phyloP scores from a whole-genome alignment of 2,329 filamentous ascomycete genomes.

The Thelonectria rubi region DNA sequence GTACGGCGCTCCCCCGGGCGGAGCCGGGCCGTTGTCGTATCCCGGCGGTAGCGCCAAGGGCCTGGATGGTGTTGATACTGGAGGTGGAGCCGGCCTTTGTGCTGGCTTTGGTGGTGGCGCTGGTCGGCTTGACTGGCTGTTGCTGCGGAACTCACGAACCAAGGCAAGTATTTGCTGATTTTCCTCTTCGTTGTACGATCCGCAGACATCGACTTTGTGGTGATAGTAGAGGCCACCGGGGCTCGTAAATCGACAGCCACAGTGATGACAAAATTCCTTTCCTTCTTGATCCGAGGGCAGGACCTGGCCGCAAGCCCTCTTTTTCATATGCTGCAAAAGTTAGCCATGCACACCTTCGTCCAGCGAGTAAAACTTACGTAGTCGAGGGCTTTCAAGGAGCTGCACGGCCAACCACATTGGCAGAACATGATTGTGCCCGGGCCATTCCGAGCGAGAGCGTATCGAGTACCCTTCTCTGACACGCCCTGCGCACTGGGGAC shows the following conservation, averaged over 20 bases:
- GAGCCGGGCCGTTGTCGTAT: too few species aligned
- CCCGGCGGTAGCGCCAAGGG: background rate
- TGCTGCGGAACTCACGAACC: constrained; percentile 23
- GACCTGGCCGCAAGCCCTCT: constrained; percentile 38
- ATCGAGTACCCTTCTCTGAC: background rate
- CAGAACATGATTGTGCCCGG: constrained; percentile 41
- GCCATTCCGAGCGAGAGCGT: background rate
- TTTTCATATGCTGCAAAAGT: constrained; percentile 43
- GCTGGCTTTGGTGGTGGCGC: background rate
- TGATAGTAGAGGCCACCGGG: constrained; percentile 57
- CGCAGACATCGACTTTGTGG: constrained; percentile 55
- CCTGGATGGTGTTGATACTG: background rate
- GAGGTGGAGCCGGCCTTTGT: background rate
- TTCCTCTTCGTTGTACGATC: constrained; percentile 45
- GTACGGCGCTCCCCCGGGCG: constrained; percentile 55
- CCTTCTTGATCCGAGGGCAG: constrained; percentile 27
- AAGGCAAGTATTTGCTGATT: constrained; percentile 25
- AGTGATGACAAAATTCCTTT: constrained; percentile 55
- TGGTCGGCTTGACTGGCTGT: background rate
- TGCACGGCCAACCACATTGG: constrained; percentile 49
- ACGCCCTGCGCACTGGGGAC: background rate
- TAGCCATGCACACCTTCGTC: constrained; percentile 10
- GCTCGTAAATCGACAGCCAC: constrained; percentile 55
- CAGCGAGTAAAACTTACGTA: constrained; percentile 42
- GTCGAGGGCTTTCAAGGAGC: constrained; percentile 41